A percentile compares a stretch with the other conserved stretches of the same genome.
These are phyloP conservation scores for Amylocystis lapponica DNA, from an alignment of 768 basidiomycete genomes.

Conservation along the genomic window DNA sequence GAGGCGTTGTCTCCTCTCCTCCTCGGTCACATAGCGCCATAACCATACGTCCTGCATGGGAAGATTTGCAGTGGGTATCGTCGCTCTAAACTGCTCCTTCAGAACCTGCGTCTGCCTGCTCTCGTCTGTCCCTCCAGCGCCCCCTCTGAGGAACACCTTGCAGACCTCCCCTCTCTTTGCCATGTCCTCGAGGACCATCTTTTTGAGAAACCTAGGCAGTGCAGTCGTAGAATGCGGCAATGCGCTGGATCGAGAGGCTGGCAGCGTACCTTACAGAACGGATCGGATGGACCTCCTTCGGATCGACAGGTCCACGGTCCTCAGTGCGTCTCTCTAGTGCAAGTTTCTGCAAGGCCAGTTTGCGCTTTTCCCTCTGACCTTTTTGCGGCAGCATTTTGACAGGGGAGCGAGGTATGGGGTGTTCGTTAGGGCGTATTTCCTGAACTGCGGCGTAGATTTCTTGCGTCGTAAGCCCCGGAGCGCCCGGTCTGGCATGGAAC, in stretches of 20 bases:
- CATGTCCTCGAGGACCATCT: slow-evolving; percentile 16
- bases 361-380: neutral
- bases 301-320: neutral
- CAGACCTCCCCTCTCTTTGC: slow-evolving; percentile 11
- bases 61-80: no score
- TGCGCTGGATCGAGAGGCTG: neutral
- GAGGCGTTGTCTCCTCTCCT: no score
- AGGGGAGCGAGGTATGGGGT: neutral
- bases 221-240: neutral
- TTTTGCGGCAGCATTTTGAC: neutral
- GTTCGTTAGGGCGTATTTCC: slow-evolving; percentile 5
- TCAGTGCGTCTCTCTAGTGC: neutral
- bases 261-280: slow-evolving; percentile 13
- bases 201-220: slow-evolving; percentile 20
- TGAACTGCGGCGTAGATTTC: slow-evolving; percentile 14
- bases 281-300: slow-evolving; percentile 3
- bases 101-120: no score
- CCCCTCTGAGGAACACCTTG: slow-evolving; percentile 12
- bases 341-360: neutral
- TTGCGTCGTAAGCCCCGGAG: slow-evolving; percentile 8
- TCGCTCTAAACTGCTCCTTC: neutral
- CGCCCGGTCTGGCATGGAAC: slow-evolving; percentile 1
- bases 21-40: no score
- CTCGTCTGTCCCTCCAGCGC: no score
- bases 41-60: no score